These are phyloP conservation scores for Chrysosporium keratinophilum DNA, from an alignment of 2,329 filamentous ascomycete genomes.

Conservation along the genomic window DNA sequence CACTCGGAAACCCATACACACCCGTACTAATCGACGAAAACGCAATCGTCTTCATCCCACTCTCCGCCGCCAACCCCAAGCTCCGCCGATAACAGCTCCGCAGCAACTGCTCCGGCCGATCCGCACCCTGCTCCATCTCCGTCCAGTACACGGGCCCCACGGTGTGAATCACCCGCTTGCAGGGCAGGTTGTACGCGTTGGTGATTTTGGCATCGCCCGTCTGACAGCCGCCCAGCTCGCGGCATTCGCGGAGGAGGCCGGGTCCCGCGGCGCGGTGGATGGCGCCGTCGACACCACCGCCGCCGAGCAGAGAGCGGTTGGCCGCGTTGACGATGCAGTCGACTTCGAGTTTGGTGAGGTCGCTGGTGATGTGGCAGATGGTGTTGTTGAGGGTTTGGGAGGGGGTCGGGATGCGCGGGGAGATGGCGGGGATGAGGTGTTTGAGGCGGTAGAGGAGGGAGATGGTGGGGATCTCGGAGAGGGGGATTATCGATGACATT, in stretches of 20 bases:
- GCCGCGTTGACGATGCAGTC: constrained; percentile 92
- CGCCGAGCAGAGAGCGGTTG: constrained; percentile 66
- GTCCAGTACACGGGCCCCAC: constrained; percentile 69
- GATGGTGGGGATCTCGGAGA: constrained; percentile 33
- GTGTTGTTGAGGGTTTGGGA: constrained; percentile 56
- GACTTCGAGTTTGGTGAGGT: constrained; percentile 69
- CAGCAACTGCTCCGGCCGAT: constrained; percentile 35
- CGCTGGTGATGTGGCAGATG: constrained; percentile 60
- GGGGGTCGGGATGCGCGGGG: constrained; percentile 25
- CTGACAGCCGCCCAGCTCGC: constrained; percentile 57
- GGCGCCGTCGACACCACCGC: constrained; percentile 81
- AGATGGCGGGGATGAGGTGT: constrained; percentile 35
- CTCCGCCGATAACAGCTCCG: constrained; percentile 59
- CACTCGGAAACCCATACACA: constrained; percentile 74
- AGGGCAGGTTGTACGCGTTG: constrained; percentile 62
- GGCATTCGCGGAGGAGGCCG: constrained; percentile 58
- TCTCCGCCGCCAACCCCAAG: constrained; percentile 59
- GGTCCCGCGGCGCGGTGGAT: constrained; percentile 77
- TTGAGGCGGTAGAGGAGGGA: constrained; percentile 54
- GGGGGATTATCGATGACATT: constrained; percentile 12
- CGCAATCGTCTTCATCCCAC: constrained; percentile 60
- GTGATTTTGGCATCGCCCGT: constrained; percentile 81
- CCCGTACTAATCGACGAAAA: constrained; percentile 83
- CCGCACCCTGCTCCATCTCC: constrained; percentile 26
- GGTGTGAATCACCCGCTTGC: constrained; percentile 72